These are phyloP conservation scores for Auxenochlorella pyrenoidosa DNA, from an alignment of 139 green algal species.

Conservation along the genomic window DNA sequence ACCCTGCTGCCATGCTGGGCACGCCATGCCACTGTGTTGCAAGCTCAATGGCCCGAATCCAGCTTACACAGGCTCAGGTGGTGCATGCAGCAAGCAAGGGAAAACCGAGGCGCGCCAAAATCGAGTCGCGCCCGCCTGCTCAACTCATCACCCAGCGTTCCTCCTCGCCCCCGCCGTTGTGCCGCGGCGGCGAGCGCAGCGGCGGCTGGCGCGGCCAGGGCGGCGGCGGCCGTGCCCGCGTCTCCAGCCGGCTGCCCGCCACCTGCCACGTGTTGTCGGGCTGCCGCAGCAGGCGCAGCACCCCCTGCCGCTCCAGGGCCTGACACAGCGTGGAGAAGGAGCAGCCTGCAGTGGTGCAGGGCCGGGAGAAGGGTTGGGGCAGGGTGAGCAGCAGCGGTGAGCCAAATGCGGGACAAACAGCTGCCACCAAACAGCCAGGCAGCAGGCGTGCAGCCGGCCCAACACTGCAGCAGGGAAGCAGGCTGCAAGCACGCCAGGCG, in stretches of 20 bases:
- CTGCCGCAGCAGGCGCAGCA: conserved; percentile 17
- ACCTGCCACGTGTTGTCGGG: conserved; percentile 16
- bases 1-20: too few species aligned
- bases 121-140: not conserved
- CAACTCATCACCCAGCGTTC: conserved; percentile 25
- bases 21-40: too few species aligned
- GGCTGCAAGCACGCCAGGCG: not conserved
- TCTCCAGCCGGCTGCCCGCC: conserved; percentile 15
- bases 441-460: not conserved
- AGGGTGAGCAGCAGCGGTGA: not conserved
- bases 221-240: not conserved
- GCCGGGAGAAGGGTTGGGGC: not conserved
- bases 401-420: not conserved
- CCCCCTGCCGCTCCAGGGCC: not conserved
- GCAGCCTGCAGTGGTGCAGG: conserved; percentile 3
- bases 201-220: not conserved
- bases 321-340: conserved; percentile 22
- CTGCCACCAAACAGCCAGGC: not conserved
- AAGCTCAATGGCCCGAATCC: too few species aligned
- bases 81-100: too few species aligned
- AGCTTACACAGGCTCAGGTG: not conserved
- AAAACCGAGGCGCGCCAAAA: too few species aligned
- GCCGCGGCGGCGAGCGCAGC: not conserved
- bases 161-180: not conserved
- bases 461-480: not conserved